Base-by-base conservation (phyloP, 2,329 filamentous ascomycete genomes). In the Trichoderma sp. region DNA sequence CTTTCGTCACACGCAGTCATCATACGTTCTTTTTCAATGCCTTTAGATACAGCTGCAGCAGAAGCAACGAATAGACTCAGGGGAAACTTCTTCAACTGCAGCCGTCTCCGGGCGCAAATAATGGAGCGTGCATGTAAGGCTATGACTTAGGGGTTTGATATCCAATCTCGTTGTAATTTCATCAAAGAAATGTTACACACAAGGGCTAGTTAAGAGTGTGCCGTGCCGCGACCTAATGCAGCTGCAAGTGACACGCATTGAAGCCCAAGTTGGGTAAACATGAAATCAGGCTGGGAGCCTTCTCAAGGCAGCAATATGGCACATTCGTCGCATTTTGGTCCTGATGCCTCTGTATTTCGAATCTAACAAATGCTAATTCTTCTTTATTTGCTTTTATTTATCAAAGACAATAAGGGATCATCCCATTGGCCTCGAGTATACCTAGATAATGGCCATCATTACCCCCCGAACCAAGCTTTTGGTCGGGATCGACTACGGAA, bases 1-100 rank as follows among this genome's bases (percentile, higher is more conserved):
- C 47, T 53, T 53, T 24, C 47, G n/a, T 53, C 47, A 53, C n/a
- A 53, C 47, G 47, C 21, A 53, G 21, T 21, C 47, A 53, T 53
- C 47, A 24, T 24, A 24, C 21, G 47, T 21, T 24, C n/a, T 53
- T 24, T 24, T 12, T 24, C 9, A 24, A 2, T 53, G 5, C 1
- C n/a, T 11, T 3, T 14, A 4, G 5, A 53, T 1, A 5, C 47
- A 53, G 21, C 2, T 24, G 11, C 47, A 24, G 47, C 11, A 24
- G 47, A 24, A 24, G 1, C 47, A 6, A 6, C 47, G 47, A 53
- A 21, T 14, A 53, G 11, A 53, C 7, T 1, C n/a, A 11, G 4
- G 1, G 14, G 5, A 6, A 12, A 21, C 4, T 14, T 24, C 21
- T 24, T 53, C 21, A 24, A 53, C n/a, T 14, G 21, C 47, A 53